Conservation (phyloP, 768 basidiomycete genomes). For the Rhizopogon vesiculosus region DNA sequence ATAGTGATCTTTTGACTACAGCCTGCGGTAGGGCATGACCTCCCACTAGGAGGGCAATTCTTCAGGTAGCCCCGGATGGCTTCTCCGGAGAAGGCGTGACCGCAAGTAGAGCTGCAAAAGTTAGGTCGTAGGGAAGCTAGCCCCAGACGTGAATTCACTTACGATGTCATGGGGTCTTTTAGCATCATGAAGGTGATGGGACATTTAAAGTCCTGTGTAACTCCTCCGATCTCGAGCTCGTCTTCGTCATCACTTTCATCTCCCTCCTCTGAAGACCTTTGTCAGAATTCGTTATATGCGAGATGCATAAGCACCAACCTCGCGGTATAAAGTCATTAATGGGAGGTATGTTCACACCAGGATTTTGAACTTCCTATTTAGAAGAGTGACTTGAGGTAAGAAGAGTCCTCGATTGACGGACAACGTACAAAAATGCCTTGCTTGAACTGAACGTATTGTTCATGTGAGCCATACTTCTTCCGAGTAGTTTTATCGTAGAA, state of each 20-base stretch:
- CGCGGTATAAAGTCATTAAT: constrained; percentile 65
- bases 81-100: constrained; percentile 76
- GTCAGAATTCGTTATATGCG: constrained; percentile 4
- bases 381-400: not conserved
- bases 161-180: constrained; percentile 81
- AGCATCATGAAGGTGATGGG: constrained; percentile 69
- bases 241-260: constrained; percentile 84
- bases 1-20: constrained; percentile 58
- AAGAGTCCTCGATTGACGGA: not conserved
- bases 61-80: constrained; percentile 66
- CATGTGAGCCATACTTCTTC: constrained; percentile 70
- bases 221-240: constrained; percentile 84
- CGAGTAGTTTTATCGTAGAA: constrained; percentile 63
- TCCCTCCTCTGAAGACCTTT: constrained; percentile 55
- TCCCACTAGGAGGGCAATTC: constrained; percentile 24
- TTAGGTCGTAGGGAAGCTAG: constrained; percentile 2
- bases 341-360: constrained; percentile 69
- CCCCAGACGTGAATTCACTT: constrained; percentile 20
- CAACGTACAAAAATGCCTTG: constrained; percentile 61
- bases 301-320: constrained; percentile 37
- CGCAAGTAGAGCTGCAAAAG: constrained; percentile 52
- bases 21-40: constrained; percentile 67
- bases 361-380: constrained; percentile 60
- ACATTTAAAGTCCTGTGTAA: constrained; percentile 79
- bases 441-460: constrained; percentile 58